Base-by-base conservation (phyloP, 2,329 filamentous ascomycete genomes). In the Cytospora schulzeri region DNA sequence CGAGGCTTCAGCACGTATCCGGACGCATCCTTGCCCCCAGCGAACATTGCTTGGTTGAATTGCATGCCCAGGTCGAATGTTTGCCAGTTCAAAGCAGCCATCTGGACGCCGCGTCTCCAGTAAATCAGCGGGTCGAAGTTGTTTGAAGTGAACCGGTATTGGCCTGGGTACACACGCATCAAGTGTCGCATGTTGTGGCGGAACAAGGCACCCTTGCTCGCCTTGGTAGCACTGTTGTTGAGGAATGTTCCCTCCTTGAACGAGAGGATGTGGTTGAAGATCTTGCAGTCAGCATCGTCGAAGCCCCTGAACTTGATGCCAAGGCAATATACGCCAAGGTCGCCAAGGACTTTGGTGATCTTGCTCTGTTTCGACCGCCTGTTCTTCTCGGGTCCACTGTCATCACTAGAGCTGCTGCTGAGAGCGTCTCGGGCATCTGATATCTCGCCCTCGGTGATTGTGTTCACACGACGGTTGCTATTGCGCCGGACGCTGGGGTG, bases 61-160 rank as follows among this genome's bases (percentile, higher is more conserved):
- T 98, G 94, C 86, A 97, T 95, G 54, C 93, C 92, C 22, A 96
- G 83, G 73, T 98, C 95, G 73, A 96, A 97, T 0, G 93, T 98
- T 78, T 99, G 95, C 94, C 95, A 98, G 78, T 99, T 99, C 68
- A 98, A 83, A 0, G 95, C 95, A 17, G 91, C 93, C 94, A 99
- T 98, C 77, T 99, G 95, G 22, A 97, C 95, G 35, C 95, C 95
- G 52, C 92, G 89, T 59, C 94, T 89, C 95, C 95, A 99, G 74
- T 95, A 96, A 67, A 90, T 88, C 68, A 97, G 85, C 1, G 95
- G 95, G 72, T 97, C 93, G 73, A 97, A 98, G 78, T 99, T 99
- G 70, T 90, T 92, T 0, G 95, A 98, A 38, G 87, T 88, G 63
- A 98, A 83, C 31, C 95, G 90, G 70, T 87, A 88, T 45, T 87